Percentiles rank a stretch among this genome's conserved stretches.
Conservation (phyloP, 345 rosid genomes). For the Eucalyptus regnans region DNA sequence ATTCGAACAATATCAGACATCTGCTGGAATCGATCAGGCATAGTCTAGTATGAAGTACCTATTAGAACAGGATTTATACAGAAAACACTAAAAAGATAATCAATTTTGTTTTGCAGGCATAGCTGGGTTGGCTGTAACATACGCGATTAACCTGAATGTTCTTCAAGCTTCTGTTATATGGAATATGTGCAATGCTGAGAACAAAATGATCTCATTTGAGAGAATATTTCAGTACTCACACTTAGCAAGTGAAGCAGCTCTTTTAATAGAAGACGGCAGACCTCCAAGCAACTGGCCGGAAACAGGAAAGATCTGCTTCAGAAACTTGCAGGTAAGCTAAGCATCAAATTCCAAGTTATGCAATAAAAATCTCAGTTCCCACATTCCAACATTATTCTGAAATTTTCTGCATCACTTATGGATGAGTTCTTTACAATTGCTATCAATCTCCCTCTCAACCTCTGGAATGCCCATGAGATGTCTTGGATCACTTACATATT, state of each 20-base stretch:
- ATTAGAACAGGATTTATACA: neutral
- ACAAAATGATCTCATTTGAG: constrained; percentile 88
- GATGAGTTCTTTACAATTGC: neutral
- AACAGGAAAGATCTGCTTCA: constrained; percentile 62
- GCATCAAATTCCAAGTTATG: neutral
- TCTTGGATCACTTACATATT: neutral
- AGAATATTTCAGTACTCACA: constrained; percentile 82
- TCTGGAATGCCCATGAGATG: neutral
- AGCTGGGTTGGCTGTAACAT: constrained; percentile 91
- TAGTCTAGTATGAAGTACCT: neutral
- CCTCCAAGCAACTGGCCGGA: constrained; percentile 83
- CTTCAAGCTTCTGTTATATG: constrained; percentile 80
- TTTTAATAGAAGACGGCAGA: constrained; percentile 41
- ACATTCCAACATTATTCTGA: neutral
- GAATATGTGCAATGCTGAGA: constrained; percentile 89
- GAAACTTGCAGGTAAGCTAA: constrained; percentile 49
- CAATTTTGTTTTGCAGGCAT: constrained; percentile 39
- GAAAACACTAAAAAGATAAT: neutral
- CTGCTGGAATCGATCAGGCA: neutral
- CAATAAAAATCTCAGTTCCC: neutral
- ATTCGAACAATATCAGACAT: neutral
- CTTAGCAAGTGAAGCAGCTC: constrained; percentile 64
- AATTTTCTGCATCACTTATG: neutral
- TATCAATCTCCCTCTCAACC: neutral
- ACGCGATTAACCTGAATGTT: constrained; percentile 80